phyloP scores from a whole-genome alignment of 2,329 filamentous ascomycete genomes.

The Colletotrichum theobromicola region DNA sequence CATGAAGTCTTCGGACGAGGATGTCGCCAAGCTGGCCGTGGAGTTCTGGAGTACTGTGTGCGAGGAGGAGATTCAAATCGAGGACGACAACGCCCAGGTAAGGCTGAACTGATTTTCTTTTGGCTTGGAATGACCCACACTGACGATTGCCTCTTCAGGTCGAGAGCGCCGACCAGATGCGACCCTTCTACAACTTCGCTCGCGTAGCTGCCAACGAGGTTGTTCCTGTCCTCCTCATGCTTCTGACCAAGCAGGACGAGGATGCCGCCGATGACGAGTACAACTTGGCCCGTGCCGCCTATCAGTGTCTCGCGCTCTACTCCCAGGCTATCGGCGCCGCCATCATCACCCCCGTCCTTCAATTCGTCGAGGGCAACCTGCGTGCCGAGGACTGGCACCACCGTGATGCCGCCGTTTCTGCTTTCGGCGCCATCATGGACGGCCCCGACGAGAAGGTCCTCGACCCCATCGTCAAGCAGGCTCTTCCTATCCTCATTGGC shows the following conservation, averaged over 20 bases:
- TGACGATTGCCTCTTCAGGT: conserved; percentile 39
- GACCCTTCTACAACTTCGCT: conserved; percentile 95
- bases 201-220: conserved; percentile 93
- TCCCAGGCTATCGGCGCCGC: conserved; percentile 86
- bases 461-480: conserved; percentile 94
- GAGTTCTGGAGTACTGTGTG: conserved; percentile 99
- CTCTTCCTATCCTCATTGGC: conserved; percentile 85
- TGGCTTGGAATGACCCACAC: background rate
- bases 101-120: conserved; percentile 24
- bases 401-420: conserved; percentile 93
- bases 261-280: conserved; percentile 97
- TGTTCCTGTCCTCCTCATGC: conserved; percentile 84
- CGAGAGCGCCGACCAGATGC: conserved; percentile 82
- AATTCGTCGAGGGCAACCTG: conserved; percentile 91
- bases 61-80: conserved; percentile 97
- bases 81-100: conserved; percentile 91
- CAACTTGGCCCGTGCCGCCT: conserved; percentile 92
- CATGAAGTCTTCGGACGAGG: conserved; percentile 98
- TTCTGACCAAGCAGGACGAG: conserved; percentile 97
- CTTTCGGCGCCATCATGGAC: conserved; percentile 98
- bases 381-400: conserved; percentile 92
- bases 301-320: conserved; percentile 96
- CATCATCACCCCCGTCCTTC: conserved; percentile 84
- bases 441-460: conserved; percentile 92
- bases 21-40: conserved; percentile 96